Conservation (phyloP, 2,329 filamentous ascomycete genomes). For the Trichoderma aggressivum region DNA sequence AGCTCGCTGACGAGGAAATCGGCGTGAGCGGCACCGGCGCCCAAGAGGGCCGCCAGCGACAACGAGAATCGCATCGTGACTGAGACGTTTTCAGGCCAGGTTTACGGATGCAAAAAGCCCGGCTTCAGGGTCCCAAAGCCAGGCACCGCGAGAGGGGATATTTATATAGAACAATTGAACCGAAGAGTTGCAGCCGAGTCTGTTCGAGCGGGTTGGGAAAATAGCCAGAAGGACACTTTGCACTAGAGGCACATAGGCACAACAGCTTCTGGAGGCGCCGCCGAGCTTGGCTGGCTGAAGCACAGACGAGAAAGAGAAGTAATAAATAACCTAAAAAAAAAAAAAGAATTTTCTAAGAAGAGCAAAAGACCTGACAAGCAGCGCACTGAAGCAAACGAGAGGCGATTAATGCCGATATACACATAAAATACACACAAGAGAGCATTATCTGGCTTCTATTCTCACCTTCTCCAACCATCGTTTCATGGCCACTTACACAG, state of each 20-base stretch:
- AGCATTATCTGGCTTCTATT: conserved; percentile 1
- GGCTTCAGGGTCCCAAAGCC: not conserved
- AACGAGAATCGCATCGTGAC: conserved; percentile 45
- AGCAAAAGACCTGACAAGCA: not conserved
- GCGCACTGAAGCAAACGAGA: not conserved
- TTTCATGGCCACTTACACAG: conserved; percentile 10
- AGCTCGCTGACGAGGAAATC: conserved; percentile 68
- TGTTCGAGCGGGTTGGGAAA: conserved; percentile 11
- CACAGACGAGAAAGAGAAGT: not conserved
- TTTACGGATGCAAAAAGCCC: not conserved
- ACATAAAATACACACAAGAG: not conserved
- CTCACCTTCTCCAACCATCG: not conserved
- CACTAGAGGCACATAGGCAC: conserved; percentile 18
- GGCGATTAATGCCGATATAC: not conserved
- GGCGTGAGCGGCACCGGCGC: conserved; percentile 52
- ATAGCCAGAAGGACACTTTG: conserved; percentile 30
- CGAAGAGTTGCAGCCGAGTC: not conserved
- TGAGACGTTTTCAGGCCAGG: not conserved
- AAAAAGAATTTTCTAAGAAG: too few species aligned
- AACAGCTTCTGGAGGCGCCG: not conserved
- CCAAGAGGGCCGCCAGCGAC: conserved; percentile 42
- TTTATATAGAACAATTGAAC: not conserved
- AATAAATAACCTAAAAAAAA: not conserved
- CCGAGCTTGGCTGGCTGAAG: not conserved
- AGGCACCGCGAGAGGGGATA: not conserved